Conservation (phyloP, 768 basidiomycete species). For the Termitomyces sp. region DNA sequence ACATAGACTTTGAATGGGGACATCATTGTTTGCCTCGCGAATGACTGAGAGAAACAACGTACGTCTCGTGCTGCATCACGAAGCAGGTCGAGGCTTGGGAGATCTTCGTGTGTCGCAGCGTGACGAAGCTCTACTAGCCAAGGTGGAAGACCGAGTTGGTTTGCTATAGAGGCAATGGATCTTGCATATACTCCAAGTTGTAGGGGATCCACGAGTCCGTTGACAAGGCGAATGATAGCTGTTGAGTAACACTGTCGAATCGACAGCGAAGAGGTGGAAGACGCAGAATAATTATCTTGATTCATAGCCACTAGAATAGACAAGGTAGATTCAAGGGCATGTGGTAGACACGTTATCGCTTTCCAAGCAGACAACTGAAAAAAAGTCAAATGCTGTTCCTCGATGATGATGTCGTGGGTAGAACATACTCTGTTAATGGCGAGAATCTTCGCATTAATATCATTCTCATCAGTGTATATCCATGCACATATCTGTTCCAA, state of each 20-base stretch:
- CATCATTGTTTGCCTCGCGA: constrained; percentile 3
- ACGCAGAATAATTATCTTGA: constrained; percentile 38
- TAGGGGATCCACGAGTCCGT: constrained; percentile 91
- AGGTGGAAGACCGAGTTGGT: constrained; percentile 76
- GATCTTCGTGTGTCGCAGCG: constrained; percentile 92
- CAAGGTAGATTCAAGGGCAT: constrained; percentile 72
- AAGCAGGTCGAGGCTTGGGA: constrained; percentile 79
- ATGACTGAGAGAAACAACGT: constrained; percentile 3
- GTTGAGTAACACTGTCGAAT: constrained; percentile 77
- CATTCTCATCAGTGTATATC: constrained; percentile 66
- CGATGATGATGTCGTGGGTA: not conserved
- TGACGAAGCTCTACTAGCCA: constrained; percentile 94
- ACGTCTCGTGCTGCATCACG: constrained; percentile 75
- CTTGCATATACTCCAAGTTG: constrained; percentile 87
- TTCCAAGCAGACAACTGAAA: constrained; percentile 75
- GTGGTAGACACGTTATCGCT: constrained; percentile 69
- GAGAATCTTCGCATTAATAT: constrained; percentile 44
- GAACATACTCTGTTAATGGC: constrained; percentile 63
- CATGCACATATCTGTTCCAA: constrained; percentile 72
- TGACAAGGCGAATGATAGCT: constrained; percentile 85
- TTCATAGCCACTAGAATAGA: constrained; percentile 55
- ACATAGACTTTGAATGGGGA: constrained; percentile 53
- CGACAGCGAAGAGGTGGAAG: constrained; percentile 33
- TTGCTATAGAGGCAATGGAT: constrained; percentile 85
- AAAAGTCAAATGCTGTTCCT: constrained; percentile 6